phyloP scores from a whole-genome alignment of 1,284 basidiomycete species.

The Rhodotorula sp. region DNA sequence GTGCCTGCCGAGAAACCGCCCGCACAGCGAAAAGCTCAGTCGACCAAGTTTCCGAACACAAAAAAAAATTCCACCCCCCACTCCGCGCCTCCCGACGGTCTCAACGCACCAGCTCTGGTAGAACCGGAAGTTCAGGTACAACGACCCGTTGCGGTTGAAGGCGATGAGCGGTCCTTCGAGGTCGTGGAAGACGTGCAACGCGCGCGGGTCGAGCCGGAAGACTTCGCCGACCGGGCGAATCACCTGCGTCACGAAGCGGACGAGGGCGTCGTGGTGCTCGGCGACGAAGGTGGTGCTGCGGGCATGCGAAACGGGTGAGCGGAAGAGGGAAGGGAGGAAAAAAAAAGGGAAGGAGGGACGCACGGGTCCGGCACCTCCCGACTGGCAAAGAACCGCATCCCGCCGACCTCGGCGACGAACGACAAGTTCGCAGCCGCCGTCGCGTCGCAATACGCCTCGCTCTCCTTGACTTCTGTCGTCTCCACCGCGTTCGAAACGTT shows the following conservation, averaged over 20 bases:
- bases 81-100: too few relatives aligned
- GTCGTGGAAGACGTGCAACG: constrained; percentile 86
- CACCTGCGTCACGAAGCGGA: constrained; percentile 46
- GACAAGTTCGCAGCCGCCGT: constrained; percentile 46
- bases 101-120: constrained; percentile 16
- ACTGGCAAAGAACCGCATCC: constrained; percentile 49
- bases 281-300: constrained; percentile 44
- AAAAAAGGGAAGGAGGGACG: neutral
- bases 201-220: constrained; percentile 55
- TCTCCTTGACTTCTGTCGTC: constrained; percentile 49
- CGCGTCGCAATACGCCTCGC: constrained; percentile 50
- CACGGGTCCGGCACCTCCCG: constrained; percentile 37
- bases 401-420: constrained; percentile 48
- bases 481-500: constrained; percentile 47
- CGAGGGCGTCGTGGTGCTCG: constrained; percentile 45
- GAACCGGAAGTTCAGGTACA: constrained; percentile 74
- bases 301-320: neutral
- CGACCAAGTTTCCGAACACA: too few relatives aligned
- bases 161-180: constrained; percentile 76
- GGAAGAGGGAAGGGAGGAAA: neutral
- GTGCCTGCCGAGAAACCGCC: constrained; percentile 60
- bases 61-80: too few relatives aligned
- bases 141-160: constrained; percentile 84
- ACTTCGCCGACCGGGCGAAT: constrained; percentile 46
- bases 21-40: constrained; percentile 59